phyloP scores from a whole-genome alignment of 129 eudicot species.

The Rutidosis leptorrhynchoides region DNA sequence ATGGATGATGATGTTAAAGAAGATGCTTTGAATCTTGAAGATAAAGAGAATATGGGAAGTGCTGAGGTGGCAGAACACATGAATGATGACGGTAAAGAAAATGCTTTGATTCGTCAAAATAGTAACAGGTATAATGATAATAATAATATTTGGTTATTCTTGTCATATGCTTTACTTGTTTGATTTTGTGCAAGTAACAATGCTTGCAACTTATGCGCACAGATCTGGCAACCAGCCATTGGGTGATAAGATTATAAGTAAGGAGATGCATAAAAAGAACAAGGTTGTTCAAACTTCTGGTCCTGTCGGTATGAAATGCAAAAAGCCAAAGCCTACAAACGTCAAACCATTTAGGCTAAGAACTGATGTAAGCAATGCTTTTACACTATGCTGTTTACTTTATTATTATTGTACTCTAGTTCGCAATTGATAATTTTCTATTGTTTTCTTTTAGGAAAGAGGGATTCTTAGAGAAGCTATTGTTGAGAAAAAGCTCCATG shows the following conservation, averaged over 20 bases:
- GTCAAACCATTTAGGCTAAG: constrained; percentile 89
- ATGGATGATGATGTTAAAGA: background rate
- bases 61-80: constrained; percentile 20
- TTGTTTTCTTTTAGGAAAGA: constrained; percentile 62
- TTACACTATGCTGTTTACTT: background rate
- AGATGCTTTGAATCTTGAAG: constrained; percentile 15
- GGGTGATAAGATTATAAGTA: constrained; percentile 40
- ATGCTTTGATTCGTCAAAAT: constrained; percentile 45
- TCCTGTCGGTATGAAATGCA: constrained; percentile 44
- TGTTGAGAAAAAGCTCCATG: constrained; percentile 50
- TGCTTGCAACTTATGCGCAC: constrained; percentile 9
- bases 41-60: constrained; percentile 30
- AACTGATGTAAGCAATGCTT: constrained; percentile 57
- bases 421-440: background rate
- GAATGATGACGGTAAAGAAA: constrained; percentile 63
- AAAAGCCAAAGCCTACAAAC: constrained; percentile 72
- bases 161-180: constrained; percentile 12
- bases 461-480: constrained; percentile 83
- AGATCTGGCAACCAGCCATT: constrained; percentile 29
- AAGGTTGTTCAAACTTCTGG: constrained; percentile 37
- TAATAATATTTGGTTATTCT: background rate
- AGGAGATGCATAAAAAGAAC: constrained; percentile 38
- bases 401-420: background rate
- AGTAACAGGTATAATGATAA: constrained; percentile 52
- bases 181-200: constrained; percentile 7